These are phyloP conservation scores for Dillenia turbinata DNA, from an alignment of 164 flowering plant species.

Conservation along the genomic window DNA sequence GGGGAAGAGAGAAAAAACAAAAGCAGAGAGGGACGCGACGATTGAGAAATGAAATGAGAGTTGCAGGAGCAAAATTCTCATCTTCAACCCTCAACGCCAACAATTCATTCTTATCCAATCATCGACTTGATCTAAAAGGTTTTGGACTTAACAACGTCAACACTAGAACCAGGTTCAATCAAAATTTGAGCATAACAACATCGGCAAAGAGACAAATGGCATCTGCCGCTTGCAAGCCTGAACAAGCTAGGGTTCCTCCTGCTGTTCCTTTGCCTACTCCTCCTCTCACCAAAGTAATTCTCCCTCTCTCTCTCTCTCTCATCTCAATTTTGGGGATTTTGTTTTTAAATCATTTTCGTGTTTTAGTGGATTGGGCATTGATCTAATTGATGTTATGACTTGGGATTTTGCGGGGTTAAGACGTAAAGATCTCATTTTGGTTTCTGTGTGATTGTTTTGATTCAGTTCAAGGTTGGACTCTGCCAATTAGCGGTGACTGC, in stretches of 20 bases:
- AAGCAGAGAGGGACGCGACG: too few species aligned
- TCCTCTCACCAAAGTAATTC: conserved; percentile 44
- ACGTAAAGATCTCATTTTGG: not conserved
- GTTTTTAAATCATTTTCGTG: not conserved
- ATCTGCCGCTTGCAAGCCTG: conserved; percentile 31
- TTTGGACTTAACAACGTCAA: too few species aligned
- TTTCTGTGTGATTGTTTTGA: not conserved
- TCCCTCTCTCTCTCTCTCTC: not conserved
- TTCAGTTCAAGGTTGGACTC: conserved; percentile 83
- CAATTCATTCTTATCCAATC: too few species aligned
- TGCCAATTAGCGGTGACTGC: conserved; percentile 84
- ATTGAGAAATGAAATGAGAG: too few species aligned
- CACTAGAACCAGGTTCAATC: too few species aligned
- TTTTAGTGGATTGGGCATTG: not conserved
- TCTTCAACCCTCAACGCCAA: too few species aligned
- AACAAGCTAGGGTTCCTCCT: conserved; percentile 52
- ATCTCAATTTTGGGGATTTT: not conserved
- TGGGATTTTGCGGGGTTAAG: too few species aligned
- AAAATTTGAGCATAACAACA: too few species aligned
- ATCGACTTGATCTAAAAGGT: too few species aligned
- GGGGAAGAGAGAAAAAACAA: too few species aligned
- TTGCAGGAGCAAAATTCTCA: too few species aligned
- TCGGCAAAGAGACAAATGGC: too few species aligned
- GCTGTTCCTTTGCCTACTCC: conserved; percentile 48
- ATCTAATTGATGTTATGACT: not conserved